Conservation (phyloP, 768 basidiomycete species). For the Peribolospora kevripleyi region DNA sequence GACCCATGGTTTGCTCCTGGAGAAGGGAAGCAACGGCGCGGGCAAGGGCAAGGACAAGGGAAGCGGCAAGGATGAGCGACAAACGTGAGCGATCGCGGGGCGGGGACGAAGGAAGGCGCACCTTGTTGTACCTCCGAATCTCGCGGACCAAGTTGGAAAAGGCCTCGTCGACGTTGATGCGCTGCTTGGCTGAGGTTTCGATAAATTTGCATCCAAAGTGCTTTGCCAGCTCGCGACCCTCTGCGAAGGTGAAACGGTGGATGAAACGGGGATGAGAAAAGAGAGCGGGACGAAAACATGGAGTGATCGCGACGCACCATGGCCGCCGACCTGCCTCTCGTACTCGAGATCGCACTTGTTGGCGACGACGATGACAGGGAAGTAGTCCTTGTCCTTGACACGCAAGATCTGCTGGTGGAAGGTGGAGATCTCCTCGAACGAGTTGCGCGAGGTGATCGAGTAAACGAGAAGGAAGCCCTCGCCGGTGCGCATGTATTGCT, state of each 20-base stretch:
- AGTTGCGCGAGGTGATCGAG: constrained; percentile 25
- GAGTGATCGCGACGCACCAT: constrained; percentile 30
- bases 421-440: constrained; percentile 24
- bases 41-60: not conserved
- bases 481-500: constrained; percentile 88
- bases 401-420: constrained; percentile 26
- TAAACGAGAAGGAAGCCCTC: constrained; percentile 29
- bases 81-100: not conserved
- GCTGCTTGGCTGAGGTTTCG: constrained; percentile 26
- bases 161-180: constrained; percentile 26
- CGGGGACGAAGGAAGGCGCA: constrained; percentile 9
- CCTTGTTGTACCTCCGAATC: constrained; percentile 23
- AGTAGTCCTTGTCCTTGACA: constrained; percentile 24
- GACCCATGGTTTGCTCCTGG: constrained; percentile 13
- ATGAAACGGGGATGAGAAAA: not conserved
- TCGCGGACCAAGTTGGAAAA: constrained; percentile 23
- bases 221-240: constrained; percentile 91
- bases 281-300: not conserved
- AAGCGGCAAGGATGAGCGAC: not conserved
- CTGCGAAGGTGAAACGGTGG: constrained; percentile 23
- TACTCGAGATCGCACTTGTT: constrained; percentile 25
- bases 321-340: constrained; percentile 37
- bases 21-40: not conserved
- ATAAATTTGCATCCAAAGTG: constrained; percentile 21
- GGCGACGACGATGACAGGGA: constrained; percentile 26